Conservation (phyloP, 768 basidiomycete genomes). For the Collybia sp. region DNA sequence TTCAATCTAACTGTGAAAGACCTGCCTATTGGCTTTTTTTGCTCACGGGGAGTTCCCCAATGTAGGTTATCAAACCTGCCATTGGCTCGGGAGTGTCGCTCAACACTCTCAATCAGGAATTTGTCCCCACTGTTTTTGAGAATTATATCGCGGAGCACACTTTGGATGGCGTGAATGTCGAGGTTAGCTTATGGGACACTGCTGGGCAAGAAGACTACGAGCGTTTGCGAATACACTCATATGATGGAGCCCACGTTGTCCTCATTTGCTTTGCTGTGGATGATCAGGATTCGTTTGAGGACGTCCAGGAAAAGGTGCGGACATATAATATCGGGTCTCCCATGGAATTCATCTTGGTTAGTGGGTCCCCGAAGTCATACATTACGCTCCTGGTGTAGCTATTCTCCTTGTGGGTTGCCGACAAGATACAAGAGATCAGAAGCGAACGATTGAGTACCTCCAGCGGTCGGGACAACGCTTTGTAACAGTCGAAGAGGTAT, state of each 20-base stretch:
- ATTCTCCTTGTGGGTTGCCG: slow-evolving; percentile 97
- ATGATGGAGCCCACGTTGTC: slow-evolving; percentile 98
- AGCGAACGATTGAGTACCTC: slow-evolving; percentile 67
- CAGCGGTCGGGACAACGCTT: slow-evolving; percentile 83
- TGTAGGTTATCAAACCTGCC: no score
- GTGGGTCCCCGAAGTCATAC: slow-evolving; percentile 99
- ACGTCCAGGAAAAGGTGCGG: slow-evolving; percentile 84
- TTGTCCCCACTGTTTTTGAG: slow-evolving; percentile 80
- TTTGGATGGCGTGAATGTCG: slow-evolving; percentile 97
- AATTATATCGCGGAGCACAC: slow-evolving; percentile 99
- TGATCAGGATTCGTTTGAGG: slow-evolving; percentile 94
- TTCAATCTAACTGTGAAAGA: no score
- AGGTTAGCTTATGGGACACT: slow-evolving; percentile 97
- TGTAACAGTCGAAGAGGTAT: slow-evolving; percentile 73
- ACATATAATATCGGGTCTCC: slow-evolving; percentile 11
- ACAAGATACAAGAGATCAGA: slow-evolving; percentile 83
- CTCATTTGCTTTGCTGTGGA: slow-evolving; percentile 96
- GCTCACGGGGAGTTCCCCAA: no score
- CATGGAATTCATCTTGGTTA: slow-evolving; percentile 28
- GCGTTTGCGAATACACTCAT: slow-evolving; percentile 94
- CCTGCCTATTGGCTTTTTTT: no score
- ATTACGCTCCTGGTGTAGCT: slow-evolving; percentile 89
- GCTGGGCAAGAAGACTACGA: slow-evolving; percentile 95
- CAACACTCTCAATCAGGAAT: slow-evolving; percentile 6
- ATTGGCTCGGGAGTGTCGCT: no score